These are phyloP conservation scores for Platismatia glauca DNA, from an alignment of 495 filamentous ascomycete species.

Conservation along the genomic window DNA sequence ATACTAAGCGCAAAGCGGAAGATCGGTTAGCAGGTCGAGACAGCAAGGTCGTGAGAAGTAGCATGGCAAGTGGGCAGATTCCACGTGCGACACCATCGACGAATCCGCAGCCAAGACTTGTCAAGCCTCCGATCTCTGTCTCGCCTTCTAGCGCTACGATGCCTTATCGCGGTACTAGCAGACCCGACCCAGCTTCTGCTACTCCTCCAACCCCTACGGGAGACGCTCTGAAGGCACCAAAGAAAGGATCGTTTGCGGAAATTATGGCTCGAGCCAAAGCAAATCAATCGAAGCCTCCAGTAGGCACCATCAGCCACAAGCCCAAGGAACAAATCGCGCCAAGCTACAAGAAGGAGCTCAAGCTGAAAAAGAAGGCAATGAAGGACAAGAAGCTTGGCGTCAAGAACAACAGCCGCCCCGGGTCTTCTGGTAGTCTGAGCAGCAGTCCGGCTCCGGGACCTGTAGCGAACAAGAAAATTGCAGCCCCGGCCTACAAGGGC, in stretches of 20 bases:
- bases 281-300: constrained; percentile 32
- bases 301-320: constrained; percentile 37
- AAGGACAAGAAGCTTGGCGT: constrained; percentile 18
- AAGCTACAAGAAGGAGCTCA: constrained; percentile 24
- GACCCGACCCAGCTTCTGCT: constrained; percentile 23
- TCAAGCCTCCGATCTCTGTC: constrained; percentile 21
- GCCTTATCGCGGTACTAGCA: constrained; percentile 34
- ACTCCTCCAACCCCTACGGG: not conserved
- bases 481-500: constrained; percentile 40
- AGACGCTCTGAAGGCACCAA: constrained; percentile 24
- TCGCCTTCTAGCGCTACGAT: constrained; percentile 20
- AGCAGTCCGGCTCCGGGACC: constrained; percentile 8
- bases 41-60: constrained; percentile 13
- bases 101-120: constrained; percentile 17
- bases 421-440: constrained; percentile 18
- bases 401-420: constrained; percentile 16
- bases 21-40: constrained; percentile 17
- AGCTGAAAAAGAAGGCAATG: constrained; percentile 21
- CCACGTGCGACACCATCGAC: constrained; percentile 14
- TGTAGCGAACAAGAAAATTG: constrained; percentile 14
- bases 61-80: constrained; percentile 3
- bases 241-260: constrained; percentile 58
- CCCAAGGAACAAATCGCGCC: constrained; percentile 33
- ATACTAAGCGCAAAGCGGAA: constrained; percentile 28
- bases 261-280: constrained; percentile 59